Conservation (phyloP, 345 rosid genomes). For the Pugionium cornutum region DNA sequence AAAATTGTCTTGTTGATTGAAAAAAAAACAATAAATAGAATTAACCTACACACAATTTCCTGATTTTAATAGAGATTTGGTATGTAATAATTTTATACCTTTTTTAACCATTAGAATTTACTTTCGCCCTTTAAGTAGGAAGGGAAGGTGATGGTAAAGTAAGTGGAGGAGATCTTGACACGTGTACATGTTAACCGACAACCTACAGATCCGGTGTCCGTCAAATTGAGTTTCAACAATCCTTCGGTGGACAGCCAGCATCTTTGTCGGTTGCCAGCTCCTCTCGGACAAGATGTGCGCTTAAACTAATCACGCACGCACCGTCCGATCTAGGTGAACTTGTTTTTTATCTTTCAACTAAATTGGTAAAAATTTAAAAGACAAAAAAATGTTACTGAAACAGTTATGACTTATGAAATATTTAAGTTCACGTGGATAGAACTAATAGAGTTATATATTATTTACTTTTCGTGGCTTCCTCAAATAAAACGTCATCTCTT, state of each 20-base stretch:
- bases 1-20: no score
- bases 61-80: no score
- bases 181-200: slow-evolving; percentile 53
- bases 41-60: no score
- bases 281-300: slow-evolving; percentile 43
- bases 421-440: background rate
- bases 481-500: no score
- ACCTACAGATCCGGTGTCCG: slow-evolving; percentile 54
- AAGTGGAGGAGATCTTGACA: slow-evolving; percentile 33
- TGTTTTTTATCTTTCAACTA: no score
- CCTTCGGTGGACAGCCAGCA: slow-evolving; percentile 46
- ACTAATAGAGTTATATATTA: background rate
- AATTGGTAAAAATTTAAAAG: background rate
- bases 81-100: no score
- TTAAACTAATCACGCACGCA: background rate
- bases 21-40: no score
- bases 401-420: background rate
- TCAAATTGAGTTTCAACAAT: slow-evolving; percentile 15
- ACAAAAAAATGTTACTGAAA: background rate
- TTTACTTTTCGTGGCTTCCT: no score
- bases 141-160: background rate
- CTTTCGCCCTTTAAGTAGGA: no score
- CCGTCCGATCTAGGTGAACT: slow-evolving; percentile 1
- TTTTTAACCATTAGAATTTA: no score
- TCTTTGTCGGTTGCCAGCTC: slow-evolving; percentile 72